Percentiles rank a stretch among this genome's conserved stretches.
Conservation (phyloP, 179 eudicot genomes). For the Spinacia oleracea region DNA sequence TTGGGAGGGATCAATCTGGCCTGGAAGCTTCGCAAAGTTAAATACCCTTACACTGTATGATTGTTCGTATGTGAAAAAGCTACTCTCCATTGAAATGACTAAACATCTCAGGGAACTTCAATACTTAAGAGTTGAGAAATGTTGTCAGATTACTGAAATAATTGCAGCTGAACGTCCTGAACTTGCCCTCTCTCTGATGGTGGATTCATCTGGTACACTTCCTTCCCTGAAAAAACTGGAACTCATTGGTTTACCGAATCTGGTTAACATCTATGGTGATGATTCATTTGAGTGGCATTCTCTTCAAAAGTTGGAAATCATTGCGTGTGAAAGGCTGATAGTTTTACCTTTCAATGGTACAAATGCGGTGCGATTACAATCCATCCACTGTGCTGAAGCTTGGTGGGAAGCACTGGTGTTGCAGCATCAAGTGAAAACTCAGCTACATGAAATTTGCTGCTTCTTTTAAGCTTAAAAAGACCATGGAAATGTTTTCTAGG, state of each 20-base stretch:
- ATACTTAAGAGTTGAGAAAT: slow-evolving; percentile 21
- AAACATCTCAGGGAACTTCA: slow-evolving; percentile 13
- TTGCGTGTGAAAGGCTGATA: slow-evolving; percentile 8
- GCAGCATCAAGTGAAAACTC: slow-evolving; percentile 19
- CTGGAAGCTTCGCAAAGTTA: slow-evolving; percentile 19
- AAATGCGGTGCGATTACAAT: slow-evolving; percentile 18
- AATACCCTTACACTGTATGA: slow-evolving; percentile 23
- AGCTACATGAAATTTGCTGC: slow-evolving; percentile 1
- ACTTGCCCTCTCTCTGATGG: background rate
- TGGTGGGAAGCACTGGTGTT: slow-evolving; percentile 23
- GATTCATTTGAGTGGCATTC: slow-evolving; percentile 25
- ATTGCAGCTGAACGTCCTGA: slow-evolving; percentile 10
- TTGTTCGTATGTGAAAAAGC: background rate
- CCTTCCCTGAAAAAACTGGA: slow-evolving; percentile 22
- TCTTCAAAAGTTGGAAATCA: slow-evolving; percentile 18
- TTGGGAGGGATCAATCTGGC: slow-evolving; percentile 6
- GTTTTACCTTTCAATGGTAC: slow-evolving; percentile 15
- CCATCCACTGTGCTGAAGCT: slow-evolving; percentile 18
- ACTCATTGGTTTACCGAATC: slow-evolving; percentile 11
- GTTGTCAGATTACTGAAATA: slow-evolving; percentile 12
- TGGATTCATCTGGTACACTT: slow-evolving; percentile 7
- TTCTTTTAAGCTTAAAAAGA: background rate
- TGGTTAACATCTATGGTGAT: slow-evolving; percentile 12
- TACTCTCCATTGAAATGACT: slow-evolving; percentile 13
- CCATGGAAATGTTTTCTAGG: background rate